Base-by-base conservation (phyloP, 805 yeast species). In the Nakazawaea ishiwadae region DNA sequence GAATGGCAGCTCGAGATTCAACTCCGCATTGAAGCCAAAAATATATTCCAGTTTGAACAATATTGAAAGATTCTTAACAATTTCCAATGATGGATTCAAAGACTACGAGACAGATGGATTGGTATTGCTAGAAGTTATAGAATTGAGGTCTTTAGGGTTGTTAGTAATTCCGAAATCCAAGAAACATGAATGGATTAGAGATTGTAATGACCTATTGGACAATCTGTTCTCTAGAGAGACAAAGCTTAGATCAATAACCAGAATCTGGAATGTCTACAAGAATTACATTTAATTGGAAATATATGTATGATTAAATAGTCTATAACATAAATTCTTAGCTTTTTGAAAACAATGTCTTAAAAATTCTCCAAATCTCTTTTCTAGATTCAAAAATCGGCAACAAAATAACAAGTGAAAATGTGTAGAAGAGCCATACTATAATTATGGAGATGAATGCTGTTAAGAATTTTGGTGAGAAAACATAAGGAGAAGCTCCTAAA, bases 61-160 rank as follows among this genome's bases (percentile, higher is more conserved):
- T 34, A 65, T 82, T 40, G 87, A 81, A 45, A 65, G 80, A 45
- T 59, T 83, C 31, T 60, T 81, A 30, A 63, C 61, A 21, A 47
- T 58, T 37, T 37, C 52, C 8, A 43, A 35, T 15, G 48, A 46
- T 2, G 50, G 59, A 8, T 10, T 10, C 5, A 21, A 34, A 18
- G 51, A 63, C 16, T 66, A 66, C 44, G 59, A 60, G 23, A 63
- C 63, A 31, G 75, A 73, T 38, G 95, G 95, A 2, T 58, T 77
- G 48, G 56, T 87, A 30, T 68, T 81, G n/a, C 66, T 88, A 40
- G 91, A 87, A 51, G 68, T 79, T 4, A 69, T 78, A 27, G 71
- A 77, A 31, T 63, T 87, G 48, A 71, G 79, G 37, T 58, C 64
- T 18, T 57, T 69, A 24, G 81, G 85, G 1, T 55, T 58, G 14